Evolutionary conservation across 2,329 filamentous ascomycete genomes (phyloP), one percentile per base, ranked within the genome.

Genomic region (Aspergillus flavus): DNA sequence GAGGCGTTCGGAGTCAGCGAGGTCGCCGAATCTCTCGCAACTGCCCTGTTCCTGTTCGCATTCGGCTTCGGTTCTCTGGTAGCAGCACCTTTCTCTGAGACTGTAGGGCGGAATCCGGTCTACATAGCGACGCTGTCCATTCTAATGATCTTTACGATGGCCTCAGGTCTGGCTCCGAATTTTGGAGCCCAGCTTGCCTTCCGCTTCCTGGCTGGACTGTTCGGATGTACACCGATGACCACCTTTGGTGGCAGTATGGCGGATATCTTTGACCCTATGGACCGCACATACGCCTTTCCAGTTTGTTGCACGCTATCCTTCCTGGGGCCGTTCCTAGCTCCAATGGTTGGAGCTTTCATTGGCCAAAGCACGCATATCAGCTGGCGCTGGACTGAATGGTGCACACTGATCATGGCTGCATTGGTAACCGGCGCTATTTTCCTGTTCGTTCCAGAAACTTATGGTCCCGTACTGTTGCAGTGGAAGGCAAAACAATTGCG

Each of bases 391-490:
- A 73, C 75, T 1, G 79, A 82, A 64, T 84, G 82, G 82, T 73
- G 79, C 2, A 78, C 76, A 0, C 65, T 81, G 7, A 77, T 81
- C 30, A 71, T 78, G 16, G 76, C 76, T 11, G 75, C 68, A 1
- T 58, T 75, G 0, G 64, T 78, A 1, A 72, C 81, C 36, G 12
- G 69, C 9, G 34, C 76, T 11, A 72, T 80, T 1, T 62, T 84
- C 2, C 64, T 83, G 3, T 80, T 83, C 64, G 75, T 83, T 6
- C 84, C 82, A 2, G 84, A 86, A 71, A 85, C 83, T 0, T 85
- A 83, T 66, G 73, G 80, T 3, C 82, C 81, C 0, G 69, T 81
- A n/a, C 70, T 83, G 1, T 70, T 83, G 6, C 75, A 76, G 32
- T 83, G 80, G 80, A 82, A 82, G 69, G 80, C 80, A 2, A 67